Evolutionary conservation across 345 rosid species (phyloP).

Genomic region (Ricinus communis): DNA sequence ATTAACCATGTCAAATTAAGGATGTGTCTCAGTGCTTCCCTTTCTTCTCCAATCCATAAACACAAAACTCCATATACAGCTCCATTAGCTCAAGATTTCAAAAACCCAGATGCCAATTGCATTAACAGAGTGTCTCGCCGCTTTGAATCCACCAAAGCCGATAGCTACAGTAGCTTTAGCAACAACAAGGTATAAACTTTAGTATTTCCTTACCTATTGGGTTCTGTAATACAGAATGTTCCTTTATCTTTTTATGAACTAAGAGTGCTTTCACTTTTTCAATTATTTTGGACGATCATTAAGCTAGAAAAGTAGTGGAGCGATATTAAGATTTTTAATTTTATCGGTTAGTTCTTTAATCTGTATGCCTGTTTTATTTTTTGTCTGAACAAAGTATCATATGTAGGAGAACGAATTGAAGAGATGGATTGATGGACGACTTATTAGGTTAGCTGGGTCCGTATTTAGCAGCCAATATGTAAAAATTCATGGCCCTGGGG

Average conservation of each 20-base stretch:
- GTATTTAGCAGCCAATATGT: no score
- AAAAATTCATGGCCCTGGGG: no score
- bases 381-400: not conserved
- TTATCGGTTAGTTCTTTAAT: no score
- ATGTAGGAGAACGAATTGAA: not conserved
- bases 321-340: no score
- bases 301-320: no score
- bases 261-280: not conserved
- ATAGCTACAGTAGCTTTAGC: not conserved
- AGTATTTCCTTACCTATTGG: not conserved
- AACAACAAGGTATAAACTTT: conserved; percentile 19
- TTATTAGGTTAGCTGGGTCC: no score
- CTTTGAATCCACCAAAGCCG: conserved; percentile 30
- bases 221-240: not conserved
- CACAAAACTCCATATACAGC: not conserved
- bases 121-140: conserved; percentile 11
- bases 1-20: conserved; percentile 28
- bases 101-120: conserved; percentile 11
- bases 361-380: not conserved
- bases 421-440: no score
- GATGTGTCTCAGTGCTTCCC: conserved; percentile 14
- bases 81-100: conserved; percentile 9
- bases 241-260: not conserved
- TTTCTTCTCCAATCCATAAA: not conserved
- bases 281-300: not conserved